Evolutionary conservation across 805 yeast genomes (phyloP).

Genomic region (Teunomyces gatunensis): DNA sequence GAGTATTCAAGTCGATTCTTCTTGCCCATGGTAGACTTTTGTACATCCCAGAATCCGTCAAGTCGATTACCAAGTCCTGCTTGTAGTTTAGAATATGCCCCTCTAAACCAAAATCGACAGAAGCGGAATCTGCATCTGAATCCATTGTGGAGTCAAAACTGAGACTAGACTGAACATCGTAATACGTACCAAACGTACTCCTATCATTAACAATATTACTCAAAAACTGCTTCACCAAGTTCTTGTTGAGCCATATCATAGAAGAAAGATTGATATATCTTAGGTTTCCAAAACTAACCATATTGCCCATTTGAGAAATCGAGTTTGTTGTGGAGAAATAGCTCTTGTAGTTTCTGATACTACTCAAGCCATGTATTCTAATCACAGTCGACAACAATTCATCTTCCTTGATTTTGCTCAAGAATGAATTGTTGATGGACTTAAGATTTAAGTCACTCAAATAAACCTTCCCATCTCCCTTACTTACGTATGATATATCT

Average conservation of each 20-base stretch:
- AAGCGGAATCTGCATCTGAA: neutral
- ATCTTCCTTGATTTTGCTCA: slow-evolving; percentile 28
- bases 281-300: slow-evolving; percentile 18
- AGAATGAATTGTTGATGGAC: slow-evolving; percentile 32
- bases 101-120: neutral
- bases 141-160: neutral
- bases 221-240: slow-evolving; percentile 34
- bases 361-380: slow-evolving; percentile 23
- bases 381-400: slow-evolving; percentile 29
- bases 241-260: slow-evolving; percentile 48
- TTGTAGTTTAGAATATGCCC: neutral
- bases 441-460: slow-evolving; percentile 42
- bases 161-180: neutral
- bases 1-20: slow-evolving; percentile 20
- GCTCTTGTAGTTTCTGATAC: neutral
- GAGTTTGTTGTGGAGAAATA: slow-evolving; percentile 1
- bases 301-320: neutral
- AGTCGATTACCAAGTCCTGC: slow-evolving; percentile 32
- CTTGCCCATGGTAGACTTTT: slow-evolving; percentile 47
- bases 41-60: slow-evolving; percentile 51
- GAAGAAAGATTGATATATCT: slow-evolving; percentile 40
- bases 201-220: slow-evolving; percentile 21
- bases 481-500: slow-evolving; percentile 27
- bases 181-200: neutral
- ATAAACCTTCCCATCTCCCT: slow-evolving; percentile 26